phyloP scores from a whole-genome alignment of 1,284 basidiomycete genomes.

The Cutaneotrichosporon sp. region DNA sequence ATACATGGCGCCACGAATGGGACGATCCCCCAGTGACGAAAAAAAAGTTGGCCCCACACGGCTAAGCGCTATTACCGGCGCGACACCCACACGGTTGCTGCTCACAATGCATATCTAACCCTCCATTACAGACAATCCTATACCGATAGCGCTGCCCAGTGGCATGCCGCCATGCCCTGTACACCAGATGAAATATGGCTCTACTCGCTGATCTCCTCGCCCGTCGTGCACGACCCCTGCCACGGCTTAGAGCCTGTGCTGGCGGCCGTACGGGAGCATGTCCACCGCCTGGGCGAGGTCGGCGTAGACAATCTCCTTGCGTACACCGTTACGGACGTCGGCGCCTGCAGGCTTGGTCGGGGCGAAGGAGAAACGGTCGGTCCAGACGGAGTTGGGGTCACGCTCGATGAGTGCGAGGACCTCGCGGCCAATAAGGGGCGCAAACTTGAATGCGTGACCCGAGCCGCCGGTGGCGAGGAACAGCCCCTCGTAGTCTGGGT shows the following conservation, averaged over 20 bases:
- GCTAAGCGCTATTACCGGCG: background rate
- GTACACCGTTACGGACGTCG: constrained; percentile 34
- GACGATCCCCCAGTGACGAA: background rate
- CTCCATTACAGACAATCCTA: background rate
- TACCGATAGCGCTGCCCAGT: no score
- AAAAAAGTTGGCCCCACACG: background rate
- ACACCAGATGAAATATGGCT: background rate
- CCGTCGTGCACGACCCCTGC: background rate
- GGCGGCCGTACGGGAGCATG: constrained; percentile 10
- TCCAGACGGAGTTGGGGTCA: constrained; percentile 44
- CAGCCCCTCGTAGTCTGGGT: constrained; percentile 45
- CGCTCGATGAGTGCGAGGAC: constrained; percentile 67
- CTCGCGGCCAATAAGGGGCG: constrained; percentile 71
- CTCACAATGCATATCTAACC: background rate
- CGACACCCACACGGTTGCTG: no score
- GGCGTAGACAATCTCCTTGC: constrained; percentile 20
- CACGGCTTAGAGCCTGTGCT: constrained; percentile 5
- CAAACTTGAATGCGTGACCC: constrained; percentile 59
- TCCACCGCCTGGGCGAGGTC: constrained; percentile 10
- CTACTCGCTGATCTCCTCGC: background rate
- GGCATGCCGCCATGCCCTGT: background rate
- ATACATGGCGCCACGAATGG: background rate
- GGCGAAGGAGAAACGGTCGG: constrained; percentile 55
- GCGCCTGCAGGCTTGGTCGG: constrained; percentile 25
- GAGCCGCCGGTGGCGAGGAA: constrained; percentile 50